These are phyloP conservation scores for Nannizziopsis barbatae DNA, from an alignment of 2,329 filamentous ascomycete genomes.

Conservation along the genomic window DNA sequence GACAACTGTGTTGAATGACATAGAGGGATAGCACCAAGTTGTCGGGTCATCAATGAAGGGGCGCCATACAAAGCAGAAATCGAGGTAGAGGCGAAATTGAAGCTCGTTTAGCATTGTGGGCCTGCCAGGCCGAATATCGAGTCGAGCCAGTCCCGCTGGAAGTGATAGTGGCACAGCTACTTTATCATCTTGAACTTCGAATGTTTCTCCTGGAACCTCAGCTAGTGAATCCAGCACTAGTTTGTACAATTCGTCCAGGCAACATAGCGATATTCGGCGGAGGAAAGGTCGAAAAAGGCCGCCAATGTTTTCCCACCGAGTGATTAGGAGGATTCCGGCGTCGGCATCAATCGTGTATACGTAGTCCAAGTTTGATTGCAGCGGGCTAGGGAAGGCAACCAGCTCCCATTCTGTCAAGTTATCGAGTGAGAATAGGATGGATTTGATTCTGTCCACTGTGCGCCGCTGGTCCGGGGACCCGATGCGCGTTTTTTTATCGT, in stretches of 20 bases:
- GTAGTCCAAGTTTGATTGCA: slow-evolving; percentile 19
- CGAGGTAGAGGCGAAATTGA: slow-evolving; percentile 19
- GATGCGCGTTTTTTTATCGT: slow-evolving; percentile 9
- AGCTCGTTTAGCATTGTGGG: slow-evolving; percentile 22
- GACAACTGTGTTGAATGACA: slow-evolving; percentile 17
- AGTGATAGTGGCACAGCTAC: background rate
- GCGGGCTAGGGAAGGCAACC: slow-evolving; percentile 18
- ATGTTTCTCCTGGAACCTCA: background rate
- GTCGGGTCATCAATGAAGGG: slow-evolving; percentile 20
- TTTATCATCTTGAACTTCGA: slow-evolving; percentile 4
- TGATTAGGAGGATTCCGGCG: slow-evolving; percentile 15
- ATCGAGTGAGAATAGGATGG: no score
- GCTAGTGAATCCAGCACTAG: slow-evolving; percentile 7
- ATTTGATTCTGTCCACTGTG: slow-evolving; percentile 10
- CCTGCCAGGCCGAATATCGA: slow-evolving; percentile 15
- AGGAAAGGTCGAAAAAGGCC: slow-evolving; percentile 6
- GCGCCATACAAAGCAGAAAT: slow-evolving; percentile 21
- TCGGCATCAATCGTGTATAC: slow-evolving; percentile 22
- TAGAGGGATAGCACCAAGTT: slow-evolving; percentile 17
- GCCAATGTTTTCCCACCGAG: slow-evolving; percentile 7
- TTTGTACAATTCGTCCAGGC: slow-evolving; percentile 1
- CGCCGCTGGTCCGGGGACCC: slow-evolving; percentile 7
- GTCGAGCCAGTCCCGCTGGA: no score
- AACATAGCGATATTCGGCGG: slow-evolving; percentile 8
- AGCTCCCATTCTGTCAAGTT: slow-evolving; percentile 18